Conservation (phyloP, 768 basidiomycete genomes). For the Trametes cubensis region DNA sequence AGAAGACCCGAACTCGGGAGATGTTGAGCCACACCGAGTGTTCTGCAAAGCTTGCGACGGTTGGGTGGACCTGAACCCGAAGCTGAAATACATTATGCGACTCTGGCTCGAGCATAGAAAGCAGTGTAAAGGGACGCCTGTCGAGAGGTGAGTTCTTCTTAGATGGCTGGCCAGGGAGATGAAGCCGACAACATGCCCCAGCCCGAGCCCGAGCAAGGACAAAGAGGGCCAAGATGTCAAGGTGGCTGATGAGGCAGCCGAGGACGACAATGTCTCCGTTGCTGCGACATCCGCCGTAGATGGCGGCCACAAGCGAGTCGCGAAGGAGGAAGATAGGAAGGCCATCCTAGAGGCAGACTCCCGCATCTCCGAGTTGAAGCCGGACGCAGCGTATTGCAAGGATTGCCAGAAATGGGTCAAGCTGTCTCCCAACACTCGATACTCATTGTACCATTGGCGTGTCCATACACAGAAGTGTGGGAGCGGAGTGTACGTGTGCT, state of each 20-base stretch:
- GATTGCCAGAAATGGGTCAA: conserved; percentile 67
- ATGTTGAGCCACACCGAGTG: conserved; percentile 59
- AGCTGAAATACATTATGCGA: conserved; percentile 56
- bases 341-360: conserved; percentile 57
- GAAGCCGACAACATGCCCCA: neutral
- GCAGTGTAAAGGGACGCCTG: conserved; percentile 44
- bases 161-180: neutral
- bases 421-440: conserved; percentile 43
- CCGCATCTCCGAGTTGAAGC: conserved; percentile 50
- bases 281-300: conserved; percentile 17
- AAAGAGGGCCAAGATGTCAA: neutral
- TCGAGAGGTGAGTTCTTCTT: conserved; percentile 9
- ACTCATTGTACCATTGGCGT: conserved; percentile 56
- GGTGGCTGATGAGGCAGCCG: conserved; percentile 26
- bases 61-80: conserved; percentile 58
- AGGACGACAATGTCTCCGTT: conserved; percentile 33
- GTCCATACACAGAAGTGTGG: conserved; percentile 52
- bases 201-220: conserved; percentile 14
- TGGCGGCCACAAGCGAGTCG: conserved; percentile 9
- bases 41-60: conserved; percentile 61
- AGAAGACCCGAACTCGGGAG: conserved; percentile 60
- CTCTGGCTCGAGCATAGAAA: conserved; percentile 64
- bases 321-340: conserved; percentile 51
- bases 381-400: conserved; percentile 57
- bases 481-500: conserved; percentile 40